Percentiles rank a stretch among this genome's conserved stretches.
These are phyloP conservation scores for Pythium volutum DNA, from an alignment of 352 stramenopile species.

Conservation along the genomic window DNA sequence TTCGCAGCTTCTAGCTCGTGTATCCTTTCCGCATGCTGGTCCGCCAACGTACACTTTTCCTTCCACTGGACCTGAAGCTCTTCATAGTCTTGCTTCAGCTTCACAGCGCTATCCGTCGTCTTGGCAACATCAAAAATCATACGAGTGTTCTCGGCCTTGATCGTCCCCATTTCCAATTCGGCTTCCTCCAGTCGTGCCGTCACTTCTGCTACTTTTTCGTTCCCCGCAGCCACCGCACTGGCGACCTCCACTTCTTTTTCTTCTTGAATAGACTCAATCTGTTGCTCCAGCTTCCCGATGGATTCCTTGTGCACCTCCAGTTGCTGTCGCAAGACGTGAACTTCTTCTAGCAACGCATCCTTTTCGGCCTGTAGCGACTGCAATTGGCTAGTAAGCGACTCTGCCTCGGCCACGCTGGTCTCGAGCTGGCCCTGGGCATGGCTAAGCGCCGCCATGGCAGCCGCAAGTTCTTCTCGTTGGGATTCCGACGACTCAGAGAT, in stretches of 20 bases:
- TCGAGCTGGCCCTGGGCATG: slow-evolving; percentile 8
- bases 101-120: slow-evolving; percentile 52
- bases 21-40: slow-evolving; percentile 38
- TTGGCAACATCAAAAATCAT: slow-evolving; percentile 79
- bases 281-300: slow-evolving; percentile 9
- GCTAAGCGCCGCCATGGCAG: background rate
- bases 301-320: background rate
- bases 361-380: slow-evolving; percentile 5
- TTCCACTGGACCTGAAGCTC: slow-evolving; percentile 33
- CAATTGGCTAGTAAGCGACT: slow-evolving; percentile 13
- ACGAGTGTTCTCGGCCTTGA: slow-evolving; percentile 69
- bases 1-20: slow-evolving; percentile 41
- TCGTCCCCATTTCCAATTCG: slow-evolving; percentile 47
- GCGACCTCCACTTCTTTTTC: slow-evolving; percentile 4
- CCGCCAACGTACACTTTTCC: slow-evolving; percentile 35
- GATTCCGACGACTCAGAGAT: slow-evolving; percentile 5
- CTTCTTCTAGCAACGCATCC: background rate
- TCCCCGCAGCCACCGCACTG: background rate
- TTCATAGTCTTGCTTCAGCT: slow-evolving; percentile 55
- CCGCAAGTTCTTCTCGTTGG: slow-evolving; percentile 13
- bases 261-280: slow-evolving; percentile 5
- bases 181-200: slow-evolving; percentile 33
- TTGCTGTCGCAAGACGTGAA: slow-evolving; percentile 1
- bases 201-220: slow-evolving; percentile 29
- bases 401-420: slow-evolving; percentile 11